These are phyloP conservation scores for Irpex rosettiformis DNA, from an alignment of 1,284 basidiomycete species.

Conservation along the genomic window DNA sequence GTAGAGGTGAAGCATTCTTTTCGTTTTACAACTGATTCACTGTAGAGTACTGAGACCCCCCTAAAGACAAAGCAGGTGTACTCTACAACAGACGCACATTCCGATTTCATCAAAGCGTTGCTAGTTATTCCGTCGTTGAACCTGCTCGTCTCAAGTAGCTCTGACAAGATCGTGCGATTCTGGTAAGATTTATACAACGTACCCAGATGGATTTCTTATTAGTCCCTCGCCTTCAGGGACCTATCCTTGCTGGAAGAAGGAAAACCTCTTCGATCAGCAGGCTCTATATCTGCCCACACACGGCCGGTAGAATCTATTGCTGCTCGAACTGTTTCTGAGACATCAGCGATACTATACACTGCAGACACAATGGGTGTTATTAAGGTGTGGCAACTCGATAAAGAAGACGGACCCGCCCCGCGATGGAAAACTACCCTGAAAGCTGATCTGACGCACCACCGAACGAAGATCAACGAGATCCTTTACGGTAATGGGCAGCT, in stretches of 20 bases:
- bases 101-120: constrained; percentile 85
- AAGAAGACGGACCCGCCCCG: constrained; percentile 38
- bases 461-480: constrained; percentile 80
- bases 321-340: constrained; percentile 41
- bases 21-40: constrained; percentile 4
- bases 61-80: constrained; percentile 63
- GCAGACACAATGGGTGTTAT: constrained; percentile 87
- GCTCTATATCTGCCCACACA: constrained; percentile 71
- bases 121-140: constrained; percentile 62
- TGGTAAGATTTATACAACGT: constrained; percentile 58
- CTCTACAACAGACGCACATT: constrained; percentile 75
- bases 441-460: constrained; percentile 65
- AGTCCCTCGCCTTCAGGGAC: constrained; percentile 48
- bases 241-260: constrained; percentile 40
- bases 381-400: constrained; percentile 64
- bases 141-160: constrained; percentile 82
- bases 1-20: constrained; percentile 46
- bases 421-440: constrained; percentile 53
- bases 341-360: constrained; percentile 60
- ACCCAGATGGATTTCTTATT: not conserved
- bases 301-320: constrained; percentile 67
- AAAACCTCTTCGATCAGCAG: constrained; percentile 49
- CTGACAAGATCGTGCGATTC: constrained; percentile 86
- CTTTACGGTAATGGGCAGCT: constrained; percentile 60
- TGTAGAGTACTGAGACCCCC: too few relatives aligned